These are phyloP conservation scores for Cyberlindnera samutprakarnensis DNA, from an alignment of 805 yeast genomes.

Conservation along the genomic window DNA sequence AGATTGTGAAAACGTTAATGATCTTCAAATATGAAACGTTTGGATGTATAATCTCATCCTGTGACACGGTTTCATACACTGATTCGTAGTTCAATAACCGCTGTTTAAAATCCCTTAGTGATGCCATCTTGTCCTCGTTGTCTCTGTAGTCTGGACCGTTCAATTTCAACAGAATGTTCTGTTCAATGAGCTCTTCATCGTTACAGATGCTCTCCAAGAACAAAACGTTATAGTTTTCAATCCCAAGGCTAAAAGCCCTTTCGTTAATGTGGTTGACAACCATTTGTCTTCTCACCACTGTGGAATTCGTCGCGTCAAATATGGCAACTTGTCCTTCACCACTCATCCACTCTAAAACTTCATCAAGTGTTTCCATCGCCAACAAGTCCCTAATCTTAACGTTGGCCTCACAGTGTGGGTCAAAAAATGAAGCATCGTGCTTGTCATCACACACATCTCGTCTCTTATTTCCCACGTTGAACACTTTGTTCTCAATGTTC, in stretches of 20 bases:
- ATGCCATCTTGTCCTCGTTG: conserved; percentile 12
- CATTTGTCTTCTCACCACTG: conserved; percentile 34
- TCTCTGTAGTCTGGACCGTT: conserved; percentile 26
- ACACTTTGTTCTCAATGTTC: conserved; percentile 55
- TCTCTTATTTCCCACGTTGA: conserved; percentile 65
- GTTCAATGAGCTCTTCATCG: conserved; percentile 20
- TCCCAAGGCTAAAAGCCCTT: conserved; percentile 23
- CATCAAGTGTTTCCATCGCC: conserved; percentile 39
- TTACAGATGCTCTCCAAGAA: conserved; percentile 32
- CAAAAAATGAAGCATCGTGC: conserved; percentile 28
- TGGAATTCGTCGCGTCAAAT: conserved; percentile 47
- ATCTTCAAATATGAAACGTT: conserved; percentile 54
- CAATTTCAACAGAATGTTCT: conserved; percentile 25
- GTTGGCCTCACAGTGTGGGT: conserved; percentile 27
- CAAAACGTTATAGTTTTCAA: conserved; percentile 33
- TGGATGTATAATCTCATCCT: conserved; percentile 31
- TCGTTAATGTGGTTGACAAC: conserved; percentile 30
- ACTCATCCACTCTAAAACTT: conserved; percentile 26
- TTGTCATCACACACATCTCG: conserved; percentile 23
- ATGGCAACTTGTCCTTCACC: conserved; percentile 37
- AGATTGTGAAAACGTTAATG: conserved; percentile 51
- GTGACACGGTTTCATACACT: conserved; percentile 40
- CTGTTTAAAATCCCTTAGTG: conserved; percentile 31
- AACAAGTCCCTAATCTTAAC: conserved; percentile 35
- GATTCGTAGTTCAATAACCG: conserved; percentile 44